These are phyloP conservation scores for Neolentinus lepideus DNA, from an alignment of 1,284 basidiomycete species.

Conservation along the genomic window DNA sequence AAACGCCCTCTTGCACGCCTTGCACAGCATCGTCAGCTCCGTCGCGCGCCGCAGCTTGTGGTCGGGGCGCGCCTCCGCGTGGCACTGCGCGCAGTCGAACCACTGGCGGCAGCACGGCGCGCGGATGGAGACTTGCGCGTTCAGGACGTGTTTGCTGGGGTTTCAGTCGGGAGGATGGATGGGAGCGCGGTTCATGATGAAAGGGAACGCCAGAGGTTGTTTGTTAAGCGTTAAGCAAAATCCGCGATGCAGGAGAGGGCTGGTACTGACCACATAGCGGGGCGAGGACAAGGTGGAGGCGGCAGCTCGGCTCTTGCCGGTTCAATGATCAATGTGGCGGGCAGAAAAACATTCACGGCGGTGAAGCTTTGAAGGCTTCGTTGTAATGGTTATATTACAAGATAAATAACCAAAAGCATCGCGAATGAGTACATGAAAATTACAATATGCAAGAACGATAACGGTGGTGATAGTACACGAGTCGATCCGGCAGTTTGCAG, in stretches of 20 bases:
- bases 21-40: conserved; percentile 95
- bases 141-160: conserved; percentile 84
- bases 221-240: too few species aligned
- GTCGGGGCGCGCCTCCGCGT: conserved; percentile 68
- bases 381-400: neutral
- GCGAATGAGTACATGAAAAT: neutral
- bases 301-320: neutral
- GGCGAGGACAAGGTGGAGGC: neutral
- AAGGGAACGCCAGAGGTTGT: too few species aligned
- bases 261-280: neutral
- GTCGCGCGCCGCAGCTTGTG: conserved; percentile 72
- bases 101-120: conserved; percentile 94
- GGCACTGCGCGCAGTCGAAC: conserved; percentile 95
- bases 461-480: neutral
- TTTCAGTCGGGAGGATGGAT: neutral
- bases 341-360: neutral
- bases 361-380: too few species aligned
- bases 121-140: conserved; percentile 89
- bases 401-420: neutral
- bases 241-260: neutral
- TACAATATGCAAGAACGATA: neutral
- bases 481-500: too few species aligned
- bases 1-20: conserved; percentile 97
- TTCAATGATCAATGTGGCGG: neutral
- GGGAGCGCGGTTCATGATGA: neutral